These are phyloP conservation scores for Suhomyces panamericanus DNA, from an alignment of 1,139 yeast species.

Conservation along the genomic window DNA sequence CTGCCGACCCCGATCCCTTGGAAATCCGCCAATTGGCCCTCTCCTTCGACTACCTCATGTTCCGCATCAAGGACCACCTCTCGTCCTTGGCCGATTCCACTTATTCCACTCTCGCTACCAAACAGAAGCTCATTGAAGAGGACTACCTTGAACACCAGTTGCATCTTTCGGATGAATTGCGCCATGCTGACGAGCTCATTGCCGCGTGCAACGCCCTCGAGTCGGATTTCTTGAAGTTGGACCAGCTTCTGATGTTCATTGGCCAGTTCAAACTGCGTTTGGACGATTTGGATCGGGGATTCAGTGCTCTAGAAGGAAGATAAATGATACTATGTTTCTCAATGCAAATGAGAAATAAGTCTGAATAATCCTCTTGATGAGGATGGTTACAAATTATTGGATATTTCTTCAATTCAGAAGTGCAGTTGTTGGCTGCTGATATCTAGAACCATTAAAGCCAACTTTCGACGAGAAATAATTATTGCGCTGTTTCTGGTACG, in stretches of 20 bases:
- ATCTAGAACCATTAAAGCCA: too few species aligned
- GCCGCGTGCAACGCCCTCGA: constrained; percentile 57
- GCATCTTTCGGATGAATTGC: constrained; percentile 43
- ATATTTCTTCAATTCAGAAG: too few species aligned
- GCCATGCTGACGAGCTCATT: constrained; percentile 42
- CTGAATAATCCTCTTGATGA: too few species aligned
- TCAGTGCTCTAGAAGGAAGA: constrained; percentile 8
- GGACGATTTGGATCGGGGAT: constrained; percentile 26
- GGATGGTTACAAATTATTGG: too few species aligned
- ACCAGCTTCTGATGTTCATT: constrained; percentile 58
- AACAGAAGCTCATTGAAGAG: constrained; percentile 29
- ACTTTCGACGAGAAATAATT: too few species aligned
- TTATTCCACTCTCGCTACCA: constrained; percentile 28
- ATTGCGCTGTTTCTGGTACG: too few species aligned
- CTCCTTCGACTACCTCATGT: constrained; percentile 62
- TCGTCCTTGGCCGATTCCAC: constrained; percentile 40
- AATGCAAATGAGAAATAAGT: too few species aligned
- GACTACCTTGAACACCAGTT: constrained; percentile 41
- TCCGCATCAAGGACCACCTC: constrained; percentile 57
- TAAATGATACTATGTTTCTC: not conserved
- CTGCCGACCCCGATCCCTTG: constrained; percentile 53
- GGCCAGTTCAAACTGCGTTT: constrained; percentile 38
- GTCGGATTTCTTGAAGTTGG: constrained; percentile 62
- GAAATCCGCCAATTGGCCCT: constrained; percentile 59
- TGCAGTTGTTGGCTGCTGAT: not conserved